Percentiles rank a stretch among this genome's conserved stretches.
Evolutionary conservation across 768 basidiomycete genomes (phyloP).

Genomic region (Dentipellis sp.): DNA sequence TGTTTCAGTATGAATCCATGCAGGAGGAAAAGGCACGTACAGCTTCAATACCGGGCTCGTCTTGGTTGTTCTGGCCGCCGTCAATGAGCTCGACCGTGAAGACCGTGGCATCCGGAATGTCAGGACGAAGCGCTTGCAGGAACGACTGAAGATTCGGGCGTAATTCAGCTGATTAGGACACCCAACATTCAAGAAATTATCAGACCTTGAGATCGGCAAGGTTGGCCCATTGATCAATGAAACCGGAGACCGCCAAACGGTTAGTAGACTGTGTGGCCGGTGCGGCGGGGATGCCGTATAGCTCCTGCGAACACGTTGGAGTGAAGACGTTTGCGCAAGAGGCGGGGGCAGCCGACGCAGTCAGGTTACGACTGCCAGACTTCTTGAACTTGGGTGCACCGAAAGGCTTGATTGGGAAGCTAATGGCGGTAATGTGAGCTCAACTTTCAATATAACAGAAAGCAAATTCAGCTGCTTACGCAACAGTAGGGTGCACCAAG

Average conservation of each 20-base stretch:
- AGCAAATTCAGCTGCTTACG: conserved; percentile 3
- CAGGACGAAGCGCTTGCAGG: background rate
- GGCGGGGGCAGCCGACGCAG: background rate
- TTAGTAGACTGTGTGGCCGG: conserved; percentile 11
- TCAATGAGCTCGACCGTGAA: background rate
- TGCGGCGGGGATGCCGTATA: conserved; percentile 16
- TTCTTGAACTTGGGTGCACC: background rate
- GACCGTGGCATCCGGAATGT: background rate
- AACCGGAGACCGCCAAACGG: conserved; percentile 14
- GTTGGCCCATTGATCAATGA: conserved; percentile 3
- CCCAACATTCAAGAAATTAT: background rate
- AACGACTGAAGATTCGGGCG: background rate
- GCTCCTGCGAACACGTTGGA: conserved; percentile 11
- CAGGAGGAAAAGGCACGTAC: background rate
- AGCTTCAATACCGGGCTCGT: background rate
- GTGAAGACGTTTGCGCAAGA: conserved; percentile 2
- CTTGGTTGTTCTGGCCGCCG: background rate
- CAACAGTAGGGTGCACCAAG: conserved; percentile 14
- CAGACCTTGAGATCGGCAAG: conserved; percentile 1
- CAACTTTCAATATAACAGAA: background rate
- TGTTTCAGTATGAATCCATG: background rate
- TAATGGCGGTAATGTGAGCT: background rate
- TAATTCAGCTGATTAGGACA: background rate
- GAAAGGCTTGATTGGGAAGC: background rate
- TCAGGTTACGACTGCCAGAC: background rate